These are phyloP conservation scores for Naganishia onofrii DNA, from an alignment of 768 basidiomycete genomes.

Conservation along the genomic window DNA sequence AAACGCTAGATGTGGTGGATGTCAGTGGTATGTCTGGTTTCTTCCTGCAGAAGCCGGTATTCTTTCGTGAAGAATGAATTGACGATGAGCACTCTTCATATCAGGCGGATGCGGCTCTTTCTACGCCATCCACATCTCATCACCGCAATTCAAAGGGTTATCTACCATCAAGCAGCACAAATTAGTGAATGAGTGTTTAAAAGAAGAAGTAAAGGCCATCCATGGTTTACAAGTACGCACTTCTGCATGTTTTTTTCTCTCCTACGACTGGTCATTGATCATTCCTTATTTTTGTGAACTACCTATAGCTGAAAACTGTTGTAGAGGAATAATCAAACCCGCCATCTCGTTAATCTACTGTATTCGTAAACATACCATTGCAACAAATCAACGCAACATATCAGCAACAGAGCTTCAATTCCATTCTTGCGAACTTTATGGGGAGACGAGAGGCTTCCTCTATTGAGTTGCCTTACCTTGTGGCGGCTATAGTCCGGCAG, in stretches of 20 bases:
- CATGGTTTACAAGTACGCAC: constrained; percentile 86
- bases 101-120: constrained; percentile 95
- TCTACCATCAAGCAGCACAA: constrained; percentile 89
- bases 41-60: background rate
- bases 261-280: background rate
- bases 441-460: background rate
- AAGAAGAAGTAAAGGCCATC: constrained; percentile 82
- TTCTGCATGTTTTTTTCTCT: background rate
- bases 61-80: background rate
- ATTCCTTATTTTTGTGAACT: background rate
- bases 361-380: background rate
- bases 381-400: background rate
- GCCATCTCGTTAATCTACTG: background rate
- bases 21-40: constrained; percentile 68
- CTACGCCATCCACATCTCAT: constrained; percentile 86
- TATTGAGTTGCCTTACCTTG: too few species aligned
- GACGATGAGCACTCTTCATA: background rate
- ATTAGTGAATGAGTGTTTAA: constrained; percentile 78
- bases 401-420: background rate
- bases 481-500: too few species aligned
- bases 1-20: constrained; percentile 81
- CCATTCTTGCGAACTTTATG: background rate
- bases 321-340: constrained; percentile 3
- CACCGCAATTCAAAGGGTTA: constrained; percentile 78
- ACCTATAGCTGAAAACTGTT: constrained; percentile 3